Evolutionary conservation across 306 rosid genomes (phyloP).

Genomic region (Cyamopsis tetragonoloba): DNA sequence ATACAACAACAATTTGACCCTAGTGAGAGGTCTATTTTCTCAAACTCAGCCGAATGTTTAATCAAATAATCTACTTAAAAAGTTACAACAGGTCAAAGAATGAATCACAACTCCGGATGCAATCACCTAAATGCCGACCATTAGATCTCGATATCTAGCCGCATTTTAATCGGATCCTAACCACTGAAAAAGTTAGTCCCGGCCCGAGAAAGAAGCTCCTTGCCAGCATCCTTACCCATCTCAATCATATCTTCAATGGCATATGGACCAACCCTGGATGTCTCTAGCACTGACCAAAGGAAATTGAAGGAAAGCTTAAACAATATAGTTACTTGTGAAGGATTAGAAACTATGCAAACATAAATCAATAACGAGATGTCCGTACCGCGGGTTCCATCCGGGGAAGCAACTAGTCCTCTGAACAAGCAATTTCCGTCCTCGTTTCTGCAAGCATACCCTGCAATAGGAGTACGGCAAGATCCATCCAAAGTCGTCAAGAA

Average conservation of each 20-base stretch:
- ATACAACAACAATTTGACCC: constrained; percentile 31
- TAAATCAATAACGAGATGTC: background rate
- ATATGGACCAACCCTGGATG: constrained; percentile 67
- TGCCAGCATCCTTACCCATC: constrained; percentile 85
- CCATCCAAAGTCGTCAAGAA: constrained; percentile 76
- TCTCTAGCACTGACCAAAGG: constrained; percentile 62
- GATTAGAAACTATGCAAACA: background rate
- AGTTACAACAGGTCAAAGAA: constrained; percentile 32
- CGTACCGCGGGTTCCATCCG: constrained; percentile 77
- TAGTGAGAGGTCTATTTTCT: constrained; percentile 6
- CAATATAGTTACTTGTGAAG: background rate
- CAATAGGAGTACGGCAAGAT: constrained; percentile 90
- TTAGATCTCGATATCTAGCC: background rate
- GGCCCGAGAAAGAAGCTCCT: constrained; percentile 79
- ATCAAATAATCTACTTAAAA: constrained; percentile 5
- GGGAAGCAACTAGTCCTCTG: constrained; percentile 83
- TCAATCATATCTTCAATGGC: constrained; percentile 61
- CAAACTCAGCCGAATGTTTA: constrained; percentile 2
- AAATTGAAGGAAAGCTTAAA: background rate
- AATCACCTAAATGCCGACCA: background rate
- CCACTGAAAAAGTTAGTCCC: constrained; percentile 74
- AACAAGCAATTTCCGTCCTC: constrained; percentile 72
- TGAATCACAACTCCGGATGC: constrained; percentile 8
- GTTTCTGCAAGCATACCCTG: constrained; percentile 75
- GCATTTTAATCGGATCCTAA: constrained; percentile 12